Evolutionary conservation across 2,329 filamentous ascomycete species (phyloP).

Genomic region (Arachnopeziza araneosa): DNA sequence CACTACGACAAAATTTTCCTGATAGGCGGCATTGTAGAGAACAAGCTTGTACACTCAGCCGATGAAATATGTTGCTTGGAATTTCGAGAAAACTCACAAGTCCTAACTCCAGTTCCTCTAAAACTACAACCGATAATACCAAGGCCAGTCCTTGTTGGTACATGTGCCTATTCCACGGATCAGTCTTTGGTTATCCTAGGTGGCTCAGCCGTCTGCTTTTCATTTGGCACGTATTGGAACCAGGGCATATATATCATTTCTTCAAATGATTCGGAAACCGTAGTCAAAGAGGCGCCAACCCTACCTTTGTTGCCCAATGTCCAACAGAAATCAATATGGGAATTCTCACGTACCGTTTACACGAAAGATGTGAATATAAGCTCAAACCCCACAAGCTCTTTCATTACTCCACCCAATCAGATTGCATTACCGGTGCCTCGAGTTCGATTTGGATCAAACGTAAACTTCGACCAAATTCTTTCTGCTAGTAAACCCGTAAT

Average conservation of each 20-base stretch:
- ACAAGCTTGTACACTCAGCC: constrained; percentile 38
- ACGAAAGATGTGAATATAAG: neutral
- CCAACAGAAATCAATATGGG: constrained; percentile 11
- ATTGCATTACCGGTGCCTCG: constrained; percentile 41
- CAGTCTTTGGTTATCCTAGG: constrained; percentile 58
- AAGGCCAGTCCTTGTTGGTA: constrained; percentile 67
- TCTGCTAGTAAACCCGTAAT: constrained; percentile 55
- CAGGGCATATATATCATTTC: constrained; percentile 37
- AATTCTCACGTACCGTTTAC: constrained; percentile 18
- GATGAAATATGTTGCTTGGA: constrained; percentile 43
- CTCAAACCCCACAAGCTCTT: neutral
- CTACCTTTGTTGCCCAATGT: neutral
- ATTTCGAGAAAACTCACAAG: neutral
- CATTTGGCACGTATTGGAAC: constrained; percentile 85
- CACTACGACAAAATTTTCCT: constrained; percentile 30
- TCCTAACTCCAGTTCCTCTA: neutral
- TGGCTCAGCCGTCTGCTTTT: constrained; percentile 84
- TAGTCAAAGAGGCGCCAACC: neutral
- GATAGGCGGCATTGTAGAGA: constrained; percentile 40
- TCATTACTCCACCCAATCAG: neutral
- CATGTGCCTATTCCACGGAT: constrained; percentile 46
- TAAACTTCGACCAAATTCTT: constrained; percentile 57
- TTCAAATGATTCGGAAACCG: neutral
- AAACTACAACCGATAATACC: constrained; percentile 23
- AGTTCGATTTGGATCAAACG: constrained; percentile 43